Conservation (phyloP, 257 asterid species). For the Coffea eugenioides region DNA sequence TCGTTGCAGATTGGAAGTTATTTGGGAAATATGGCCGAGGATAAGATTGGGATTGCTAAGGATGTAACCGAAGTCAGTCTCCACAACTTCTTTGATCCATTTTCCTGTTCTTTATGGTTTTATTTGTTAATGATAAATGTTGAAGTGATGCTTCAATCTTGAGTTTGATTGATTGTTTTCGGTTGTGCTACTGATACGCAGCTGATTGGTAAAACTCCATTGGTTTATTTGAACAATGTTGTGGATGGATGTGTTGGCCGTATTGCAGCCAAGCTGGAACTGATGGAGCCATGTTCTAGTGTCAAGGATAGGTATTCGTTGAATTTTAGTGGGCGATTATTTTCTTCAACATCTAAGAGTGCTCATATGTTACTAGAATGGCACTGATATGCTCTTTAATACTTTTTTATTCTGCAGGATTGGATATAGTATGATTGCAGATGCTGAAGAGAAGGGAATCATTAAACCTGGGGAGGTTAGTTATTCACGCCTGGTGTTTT, state of each 20-base stretch:
- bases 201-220: slow-evolving; percentile 94
- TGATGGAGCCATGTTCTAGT: slow-evolving; percentile 98
- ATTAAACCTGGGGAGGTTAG: slow-evolving; percentile 85
- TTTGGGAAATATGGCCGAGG: slow-evolving; percentile 54
- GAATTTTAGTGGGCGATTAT: background rate
- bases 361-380: background rate
- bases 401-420: slow-evolving; percentile 51
- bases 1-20: slow-evolving; percentile 34
- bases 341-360: background rate
- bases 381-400: slow-evolving; percentile 1
- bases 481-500: background rate
- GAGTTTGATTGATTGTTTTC: background rate
- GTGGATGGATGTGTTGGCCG: slow-evolving; percentile 93
- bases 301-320: slow-evolving; percentile 87
- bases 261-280: slow-evolving; percentile 92
- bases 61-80: slow-evolving; percentile 86
- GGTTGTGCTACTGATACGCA: slow-evolving; percentile 26
- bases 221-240: slow-evolving; percentile 89
- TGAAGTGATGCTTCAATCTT: background rate
- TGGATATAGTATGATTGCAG: slow-evolving; percentile 90
- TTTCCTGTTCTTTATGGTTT: slow-evolving; percentile 5
- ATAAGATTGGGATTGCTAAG: slow-evolving; percentile 69
- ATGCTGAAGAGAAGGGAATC: slow-evolving; percentile 80
- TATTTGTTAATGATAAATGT: slow-evolving; percentile 8
- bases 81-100: slow-evolving; percentile 5